Evolutionary conservation across 2,329 filamentous ascomycete genomes (phyloP).

Genomic region (Neoarthrinium moseri): DNA sequence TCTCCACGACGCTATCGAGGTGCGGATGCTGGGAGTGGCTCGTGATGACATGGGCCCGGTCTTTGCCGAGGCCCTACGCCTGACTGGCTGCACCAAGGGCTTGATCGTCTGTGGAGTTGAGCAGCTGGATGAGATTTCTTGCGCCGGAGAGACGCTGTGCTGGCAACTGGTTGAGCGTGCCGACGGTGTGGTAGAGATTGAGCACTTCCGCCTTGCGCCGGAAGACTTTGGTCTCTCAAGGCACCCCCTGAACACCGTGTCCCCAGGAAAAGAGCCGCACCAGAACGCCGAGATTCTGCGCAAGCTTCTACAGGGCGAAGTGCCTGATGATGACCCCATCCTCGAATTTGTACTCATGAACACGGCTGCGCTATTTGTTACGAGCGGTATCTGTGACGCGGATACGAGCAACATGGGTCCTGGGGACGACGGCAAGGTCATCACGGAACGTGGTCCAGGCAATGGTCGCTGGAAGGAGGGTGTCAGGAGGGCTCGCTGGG

Average conservation of each 20-base stretch:
- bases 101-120: conserved; percentile 92
- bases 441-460: conserved; percentile 79
- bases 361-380: conserved; percentile 82
- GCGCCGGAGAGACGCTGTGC: conserved; percentile 83
- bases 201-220: conserved; percentile 76
- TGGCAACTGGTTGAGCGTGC: conserved; percentile 67
- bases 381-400: conserved; percentile 82
- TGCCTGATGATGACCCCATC: conserved; percentile 77
- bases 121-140: conserved; percentile 93
- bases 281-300: conserved; percentile 87
- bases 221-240: conserved; percentile 81
- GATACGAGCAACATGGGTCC: conserved; percentile 76
- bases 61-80: conserved; percentile 79
- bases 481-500: conserved; percentile 82
- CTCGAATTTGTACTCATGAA: conserved; percentile 95
- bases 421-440: conserved; percentile 77
- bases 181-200: conserved; percentile 53
- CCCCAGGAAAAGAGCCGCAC: conserved; percentile 78
- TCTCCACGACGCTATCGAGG: conserved; percentile 79
- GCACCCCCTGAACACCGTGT: conserved; percentile 76
- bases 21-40: conserved; percentile 89
- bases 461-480: conserved; percentile 95
- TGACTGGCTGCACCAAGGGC: conserved; percentile 77
- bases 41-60: conserved; percentile 82
- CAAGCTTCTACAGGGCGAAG: conserved; percentile 70